A percentile compares a stretch with the other conserved stretches of the same genome.
These are phyloP conservation scores for Balansia obtecta DNA, from an alignment of 2,329 filamentous ascomycete species.

Conservation along the genomic window DNA sequence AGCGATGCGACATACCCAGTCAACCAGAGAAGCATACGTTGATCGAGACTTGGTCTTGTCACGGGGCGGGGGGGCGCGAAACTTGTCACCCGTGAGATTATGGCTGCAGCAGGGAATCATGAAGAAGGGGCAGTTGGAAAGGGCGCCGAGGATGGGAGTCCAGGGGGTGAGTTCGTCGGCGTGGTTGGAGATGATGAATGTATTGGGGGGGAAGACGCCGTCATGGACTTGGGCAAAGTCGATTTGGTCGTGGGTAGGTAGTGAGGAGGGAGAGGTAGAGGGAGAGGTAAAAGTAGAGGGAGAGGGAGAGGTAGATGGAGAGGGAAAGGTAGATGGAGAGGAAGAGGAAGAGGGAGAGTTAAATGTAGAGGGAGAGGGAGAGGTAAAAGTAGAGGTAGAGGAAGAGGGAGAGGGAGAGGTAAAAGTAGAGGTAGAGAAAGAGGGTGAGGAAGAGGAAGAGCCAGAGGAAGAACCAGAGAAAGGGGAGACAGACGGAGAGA, in stretches of 20 bases:
- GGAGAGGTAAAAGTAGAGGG: no score
- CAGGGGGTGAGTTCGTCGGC: slow-evolving; percentile 92
- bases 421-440: no score
- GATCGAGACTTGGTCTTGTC: slow-evolving; percentile 43
- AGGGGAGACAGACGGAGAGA: no score
- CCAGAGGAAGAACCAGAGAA: no score
- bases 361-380: no score
- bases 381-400: no score
- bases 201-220: slow-evolving; percentile 59
- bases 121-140: slow-evolving; percentile 71
- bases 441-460: no score
- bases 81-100: slow-evolving; percentile 61
- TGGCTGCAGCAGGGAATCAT: slow-evolving; percentile 95
- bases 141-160: slow-evolving; percentile 77
- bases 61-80: slow-evolving; percentile 51
- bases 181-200: slow-evolving; percentile 94
- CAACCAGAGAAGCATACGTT: slow-evolving; percentile 72
- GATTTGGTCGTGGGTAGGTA: neutral
- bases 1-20: slow-evolving; percentile 61
- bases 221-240: slow-evolving; percentile 26
- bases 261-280: neutral
- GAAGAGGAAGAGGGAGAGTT: no score
- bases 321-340: no score
- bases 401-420: no score
- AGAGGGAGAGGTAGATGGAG: no score